Evolutionary conservation across 1,284 basidiomycete genomes (phyloP).

Genomic region (Leccinum pachyderme): DNA sequence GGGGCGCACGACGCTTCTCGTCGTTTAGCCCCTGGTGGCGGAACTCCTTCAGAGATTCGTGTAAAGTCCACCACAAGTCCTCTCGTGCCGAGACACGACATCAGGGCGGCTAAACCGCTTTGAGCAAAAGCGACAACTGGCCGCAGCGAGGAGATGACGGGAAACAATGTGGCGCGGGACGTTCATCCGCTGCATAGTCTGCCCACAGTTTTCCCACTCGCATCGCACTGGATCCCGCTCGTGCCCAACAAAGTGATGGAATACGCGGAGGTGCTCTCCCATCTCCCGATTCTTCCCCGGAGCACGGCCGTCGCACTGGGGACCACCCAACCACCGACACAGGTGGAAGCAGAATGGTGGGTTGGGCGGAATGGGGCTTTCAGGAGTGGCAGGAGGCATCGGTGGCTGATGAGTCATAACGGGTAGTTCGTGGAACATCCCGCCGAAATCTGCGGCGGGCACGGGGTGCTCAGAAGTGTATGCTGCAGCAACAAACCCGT

Average conservation of each 20-base stretch:
- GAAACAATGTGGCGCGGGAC: constrained; percentile 30
- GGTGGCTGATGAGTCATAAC: constrained; percentile 14
- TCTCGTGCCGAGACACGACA: constrained; percentile 29
- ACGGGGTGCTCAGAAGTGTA: neutral
- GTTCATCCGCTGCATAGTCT: constrained; percentile 28
- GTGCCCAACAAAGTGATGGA: constrained; percentile 26
- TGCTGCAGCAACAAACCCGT: neutral
- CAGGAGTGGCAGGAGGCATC: constrained; percentile 16
- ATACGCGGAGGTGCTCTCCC: constrained; percentile 24
- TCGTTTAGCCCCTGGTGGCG: constrained; percentile 1
- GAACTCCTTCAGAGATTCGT: neutral
- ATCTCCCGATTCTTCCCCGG: constrained; percentile 31
- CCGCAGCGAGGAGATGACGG: constrained; percentile 25
- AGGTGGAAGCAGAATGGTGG: constrained; percentile 10
- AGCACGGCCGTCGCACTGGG: constrained; percentile 21
- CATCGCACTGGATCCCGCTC: constrained; percentile 25
- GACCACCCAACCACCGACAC: constrained; percentile 24
- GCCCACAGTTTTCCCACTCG: constrained; percentile 24
- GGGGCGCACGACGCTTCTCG: neutral
- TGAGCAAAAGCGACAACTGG: constrained; percentile 23
- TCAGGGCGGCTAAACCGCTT: constrained; percentile 29
- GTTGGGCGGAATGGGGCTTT: neutral
- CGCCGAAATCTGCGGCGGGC: neutral
- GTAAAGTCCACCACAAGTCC: constrained; percentile 9
- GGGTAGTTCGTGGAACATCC: neutral